A percentile compares a stretch with the other conserved stretches of the same genome.
These are phyloP conservation scores for Pilasporangium apinafurcum DNA, from an alignment of 352 stramenopile genomes.

Conservation along the genomic window DNA sequence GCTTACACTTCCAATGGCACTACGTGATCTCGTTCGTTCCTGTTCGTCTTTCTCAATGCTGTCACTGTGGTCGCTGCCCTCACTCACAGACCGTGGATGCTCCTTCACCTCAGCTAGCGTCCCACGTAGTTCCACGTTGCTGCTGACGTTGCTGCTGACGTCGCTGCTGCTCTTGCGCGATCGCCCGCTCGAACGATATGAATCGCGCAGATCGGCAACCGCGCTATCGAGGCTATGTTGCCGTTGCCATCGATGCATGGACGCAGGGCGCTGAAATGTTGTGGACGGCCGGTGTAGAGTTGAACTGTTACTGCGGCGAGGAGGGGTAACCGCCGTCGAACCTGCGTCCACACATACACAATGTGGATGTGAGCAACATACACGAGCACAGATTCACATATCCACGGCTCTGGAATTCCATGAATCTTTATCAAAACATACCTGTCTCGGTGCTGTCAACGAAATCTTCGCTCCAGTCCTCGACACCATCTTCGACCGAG, in stretches of 20 bases:
- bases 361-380: no score
- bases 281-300: constrained; percentile 19
- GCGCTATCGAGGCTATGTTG: constrained; percentile 23
- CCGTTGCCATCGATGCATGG: constrained; percentile 25
- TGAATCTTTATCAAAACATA: no score
- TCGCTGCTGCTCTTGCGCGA: constrained; percentile 24
- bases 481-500: constrained; percentile 55
- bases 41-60: neutral
- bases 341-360: no score
- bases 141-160: constrained; percentile 14
- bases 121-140: neutral
- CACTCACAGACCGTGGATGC: no score
- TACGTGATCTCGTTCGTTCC: no score
- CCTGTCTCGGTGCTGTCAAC: constrained; percentile 10
- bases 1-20: neutral
- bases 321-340: constrained; percentile 13
- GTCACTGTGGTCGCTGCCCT: neutral
- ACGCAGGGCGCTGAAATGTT: constrained; percentile 6
- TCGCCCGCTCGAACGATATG: constrained; percentile 13
- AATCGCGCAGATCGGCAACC: constrained; percentile 10
- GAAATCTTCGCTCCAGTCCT: constrained; percentile 76
- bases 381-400: constrained; percentile 1
- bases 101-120: neutral
- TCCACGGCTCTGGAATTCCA: neutral
- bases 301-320: constrained; percentile 9